Conservation (phyloP, 495 filamentous ascomycete genomes). For the Neurospora discreta region DNA sequence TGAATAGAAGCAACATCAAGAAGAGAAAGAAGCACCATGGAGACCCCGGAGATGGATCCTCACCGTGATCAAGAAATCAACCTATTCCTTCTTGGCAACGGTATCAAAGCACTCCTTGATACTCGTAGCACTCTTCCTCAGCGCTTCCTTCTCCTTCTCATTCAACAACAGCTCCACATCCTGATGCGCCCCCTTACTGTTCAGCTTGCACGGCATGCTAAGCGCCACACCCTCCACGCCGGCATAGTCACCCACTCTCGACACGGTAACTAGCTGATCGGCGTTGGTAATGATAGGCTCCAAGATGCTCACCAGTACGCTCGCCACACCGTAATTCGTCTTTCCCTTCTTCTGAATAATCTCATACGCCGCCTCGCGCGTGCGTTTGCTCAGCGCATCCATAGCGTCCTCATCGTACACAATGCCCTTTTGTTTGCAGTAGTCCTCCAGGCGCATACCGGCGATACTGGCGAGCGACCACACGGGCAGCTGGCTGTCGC, state of each 20-base stretch:
- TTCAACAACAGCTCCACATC: conserved; percentile 18
- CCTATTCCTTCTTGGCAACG: not conserved
- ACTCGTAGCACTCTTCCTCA: conserved; percentile 29
- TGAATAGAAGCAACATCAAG: not conserved
- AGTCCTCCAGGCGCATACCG: conserved; percentile 20
- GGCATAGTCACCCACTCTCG: conserved; percentile 17
- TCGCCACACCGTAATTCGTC: conserved; percentile 49
- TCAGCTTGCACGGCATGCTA: conserved; percentile 24
- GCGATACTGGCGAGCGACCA: conserved; percentile 23
- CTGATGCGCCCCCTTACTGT: conserved; percentile 15
- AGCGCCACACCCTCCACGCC: conserved; percentile 20
- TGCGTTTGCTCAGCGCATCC: conserved; percentile 12
- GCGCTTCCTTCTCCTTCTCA: conserved; percentile 10
- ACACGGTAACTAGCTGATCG: conserved; percentile 20
- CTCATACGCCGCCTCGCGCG: conserved; percentile 39
- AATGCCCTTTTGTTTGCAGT: conserved; percentile 12
- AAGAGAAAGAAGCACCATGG: not conserved
- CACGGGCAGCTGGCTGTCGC: conserved; percentile 21
- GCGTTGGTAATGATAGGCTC: conserved; percentile 19
- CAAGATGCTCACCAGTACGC: conserved; percentile 21
- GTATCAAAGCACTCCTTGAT: conserved; percentile 8
- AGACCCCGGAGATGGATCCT: not conserved
- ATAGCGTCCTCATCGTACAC: conserved; percentile 13
- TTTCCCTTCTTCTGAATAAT: conserved; percentile 47
- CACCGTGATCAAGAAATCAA: not conserved